Evolutionary conservation across 2,329 filamentous ascomycete genomes (phyloP), one percentile per base, ranked within the genome.

Genomic region (Dendrostoma leiphaemia): DNA sequence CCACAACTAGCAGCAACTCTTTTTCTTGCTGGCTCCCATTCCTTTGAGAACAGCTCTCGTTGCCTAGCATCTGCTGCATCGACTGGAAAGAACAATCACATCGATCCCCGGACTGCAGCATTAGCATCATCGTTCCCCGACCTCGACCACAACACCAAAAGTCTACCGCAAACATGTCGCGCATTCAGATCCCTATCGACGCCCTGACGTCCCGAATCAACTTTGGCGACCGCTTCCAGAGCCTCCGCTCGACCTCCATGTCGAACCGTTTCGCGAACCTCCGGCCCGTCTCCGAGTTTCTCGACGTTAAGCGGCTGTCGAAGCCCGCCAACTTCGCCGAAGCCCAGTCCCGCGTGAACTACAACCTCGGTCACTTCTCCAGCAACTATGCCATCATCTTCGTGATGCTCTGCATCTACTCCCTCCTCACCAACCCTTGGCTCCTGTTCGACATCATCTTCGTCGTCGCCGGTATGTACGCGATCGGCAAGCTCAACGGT

Each of bases 381-480:
- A 97, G 91, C 87, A 99, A 99, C 80, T 99, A 99, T 82, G 88
- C 89, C 63, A 88, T 89, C 60, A 84, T 97, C 64, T 96, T 97
- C 70, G 80, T 89, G 65, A 95, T 99, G 87, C 87, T 99, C 68
- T 90, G 89, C 79, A 88, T 99, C 75, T 99, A 99, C 80, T 90
- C 90, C 67, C 77, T 99, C 66, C 81, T 99, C 67, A 94, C 90
- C 64, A 97, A 97, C 76, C 79, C 84, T 67, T 74, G 86, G 43
- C 82, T 99, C 49, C 84, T 97, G 58, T 97, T 97, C 70, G 91
- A 95, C 74, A 96, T 99, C 69, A 74, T 95, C 67, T 82, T 99
- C 49, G 88, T 96, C 56, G 81, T 90, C 51, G 87, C 82, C 62
- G 91, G 94, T 71, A 88, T 97, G 79, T 97, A 86, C 77, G 82